Conservation (phyloP, 208 protist genomes). For the Polymyxa betae region DNA sequence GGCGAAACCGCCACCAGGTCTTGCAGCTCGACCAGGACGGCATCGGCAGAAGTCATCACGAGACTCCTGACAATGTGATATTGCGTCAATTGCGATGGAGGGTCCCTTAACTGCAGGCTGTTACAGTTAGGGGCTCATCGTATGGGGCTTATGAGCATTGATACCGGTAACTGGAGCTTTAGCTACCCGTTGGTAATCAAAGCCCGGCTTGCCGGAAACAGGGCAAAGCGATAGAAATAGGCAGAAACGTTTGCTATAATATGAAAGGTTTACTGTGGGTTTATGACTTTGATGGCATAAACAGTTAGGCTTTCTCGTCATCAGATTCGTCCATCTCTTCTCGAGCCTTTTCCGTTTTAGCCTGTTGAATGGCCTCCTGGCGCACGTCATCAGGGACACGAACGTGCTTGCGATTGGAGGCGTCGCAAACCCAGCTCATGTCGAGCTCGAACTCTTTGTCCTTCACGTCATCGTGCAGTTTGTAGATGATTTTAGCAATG, state of each 20-base stretch:
- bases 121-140: too few relatives aligned
- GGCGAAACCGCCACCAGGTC: not conserved
- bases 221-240: too few relatives aligned
- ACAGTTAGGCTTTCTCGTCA: constrained; percentile 1
- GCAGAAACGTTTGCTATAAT: too few relatives aligned
- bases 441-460: constrained; percentile 97
- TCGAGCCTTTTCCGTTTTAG: constrained; percentile 41
- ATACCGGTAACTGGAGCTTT: too few relatives aligned
- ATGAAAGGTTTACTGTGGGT: too few relatives aligned
- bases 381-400: constrained; percentile 37
- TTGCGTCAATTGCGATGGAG: too few relatives aligned
- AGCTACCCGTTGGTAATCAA: too few relatives aligned
- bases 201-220: too few relatives aligned
- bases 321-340: constrained; percentile 50
- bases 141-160: too few relatives aligned
- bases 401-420: constrained; percentile 61
- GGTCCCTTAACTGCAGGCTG: too few relatives aligned
- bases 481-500: constrained; percentile 84
- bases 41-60: not conserved
- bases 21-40: not conserved
- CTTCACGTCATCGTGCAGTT: constrained; percentile 63
- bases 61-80: too few relatives aligned
- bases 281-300: too few relatives aligned
- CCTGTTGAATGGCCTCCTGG: constrained; percentile 1
- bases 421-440: constrained; percentile 93